phyloP scores from a whole-genome alignment of 2,329 filamentous ascomycete species.

The Diaporthe ilicicola region DNA sequence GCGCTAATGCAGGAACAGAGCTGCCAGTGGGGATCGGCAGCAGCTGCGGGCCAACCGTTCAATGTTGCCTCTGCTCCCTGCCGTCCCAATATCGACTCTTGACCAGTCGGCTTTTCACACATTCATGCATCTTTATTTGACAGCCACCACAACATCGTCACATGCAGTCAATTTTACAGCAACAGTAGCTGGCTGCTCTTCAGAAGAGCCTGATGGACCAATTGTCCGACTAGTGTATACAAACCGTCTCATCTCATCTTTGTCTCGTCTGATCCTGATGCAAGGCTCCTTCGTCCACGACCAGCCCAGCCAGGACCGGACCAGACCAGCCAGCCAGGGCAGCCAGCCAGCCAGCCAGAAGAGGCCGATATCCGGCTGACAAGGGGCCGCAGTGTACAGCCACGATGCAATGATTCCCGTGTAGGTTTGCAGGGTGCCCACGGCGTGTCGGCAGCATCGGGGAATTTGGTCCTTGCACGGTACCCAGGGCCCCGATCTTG shows the following conservation, averaged over 20 bases:
- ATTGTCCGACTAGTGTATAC: background rate
- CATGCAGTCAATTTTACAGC: background rate
- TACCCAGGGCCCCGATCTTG: background rate
- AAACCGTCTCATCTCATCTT: background rate
- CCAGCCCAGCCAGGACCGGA: background rate
- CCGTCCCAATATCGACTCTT: background rate
- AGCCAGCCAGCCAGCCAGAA: too few species aligned
- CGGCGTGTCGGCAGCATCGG: background rate
- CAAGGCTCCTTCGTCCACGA: background rate
- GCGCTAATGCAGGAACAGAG: constrained; percentile 32
- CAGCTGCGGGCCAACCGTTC: constrained; percentile 13
- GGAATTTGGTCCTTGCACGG: background rate
- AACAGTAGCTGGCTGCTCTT: background rate
- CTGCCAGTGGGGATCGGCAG: constrained; percentile 12
- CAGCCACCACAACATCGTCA: background rate
- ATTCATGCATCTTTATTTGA: background rate
- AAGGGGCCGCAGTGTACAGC: background rate
- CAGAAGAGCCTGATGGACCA: background rate
- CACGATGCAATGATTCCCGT: background rate
- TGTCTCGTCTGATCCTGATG: background rate
- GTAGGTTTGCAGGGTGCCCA: constrained; percentile 2
- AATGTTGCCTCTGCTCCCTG: background rate
- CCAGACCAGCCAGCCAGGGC: background rate
- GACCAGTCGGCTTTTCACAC: constrained; percentile 1
- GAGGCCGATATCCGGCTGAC: background rate